phyloP scores from a whole-genome alignment of 768 basidiomycete species.

The Russula lepida region DNA sequence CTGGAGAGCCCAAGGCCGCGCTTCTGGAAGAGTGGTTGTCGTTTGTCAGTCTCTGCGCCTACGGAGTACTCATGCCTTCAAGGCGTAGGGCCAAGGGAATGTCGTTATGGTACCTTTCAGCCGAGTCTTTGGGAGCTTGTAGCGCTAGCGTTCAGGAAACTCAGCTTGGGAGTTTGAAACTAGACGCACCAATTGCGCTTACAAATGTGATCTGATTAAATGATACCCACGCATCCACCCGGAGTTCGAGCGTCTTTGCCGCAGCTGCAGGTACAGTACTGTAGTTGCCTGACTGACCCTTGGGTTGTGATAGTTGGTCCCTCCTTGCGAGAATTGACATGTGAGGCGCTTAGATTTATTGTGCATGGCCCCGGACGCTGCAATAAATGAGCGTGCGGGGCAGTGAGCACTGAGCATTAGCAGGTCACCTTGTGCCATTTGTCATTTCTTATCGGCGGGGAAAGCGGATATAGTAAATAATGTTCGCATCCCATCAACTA shows the following conservation, averaged over 20 bases:
- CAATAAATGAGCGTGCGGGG: too few relatives aligned
- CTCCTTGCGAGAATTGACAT: not conserved
- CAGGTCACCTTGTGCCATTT: not conserved
- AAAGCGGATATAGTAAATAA: not conserved
- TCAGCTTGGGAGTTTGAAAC: not conserved
- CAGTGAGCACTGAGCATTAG: not conserved
- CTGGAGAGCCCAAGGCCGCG: too few relatives aligned
- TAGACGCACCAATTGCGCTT: not conserved
- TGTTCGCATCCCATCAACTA: not conserved
- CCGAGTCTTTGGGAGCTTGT: not conserved
- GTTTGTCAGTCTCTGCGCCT: not conserved
- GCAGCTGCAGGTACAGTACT: not conserved
- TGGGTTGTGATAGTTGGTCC: too few relatives aligned
- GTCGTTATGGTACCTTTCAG: not conserved
- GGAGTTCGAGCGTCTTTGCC: not conserved
- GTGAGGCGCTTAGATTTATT: not conserved
- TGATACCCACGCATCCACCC: not conserved
- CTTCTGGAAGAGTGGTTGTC: not conserved
- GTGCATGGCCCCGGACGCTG: not conserved
- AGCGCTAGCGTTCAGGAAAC: not conserved
- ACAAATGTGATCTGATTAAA: not conserved
- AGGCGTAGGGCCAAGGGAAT: not conserved
- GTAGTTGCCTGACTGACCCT: not conserved
- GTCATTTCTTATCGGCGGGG: not conserved
- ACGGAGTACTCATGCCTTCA: not conserved